A percentile compares a stretch with the other conserved stretches of the same genome.
Conservation (phyloP, 1,284 basidiomycete genomes). For the Vanrija sp. region DNA sequence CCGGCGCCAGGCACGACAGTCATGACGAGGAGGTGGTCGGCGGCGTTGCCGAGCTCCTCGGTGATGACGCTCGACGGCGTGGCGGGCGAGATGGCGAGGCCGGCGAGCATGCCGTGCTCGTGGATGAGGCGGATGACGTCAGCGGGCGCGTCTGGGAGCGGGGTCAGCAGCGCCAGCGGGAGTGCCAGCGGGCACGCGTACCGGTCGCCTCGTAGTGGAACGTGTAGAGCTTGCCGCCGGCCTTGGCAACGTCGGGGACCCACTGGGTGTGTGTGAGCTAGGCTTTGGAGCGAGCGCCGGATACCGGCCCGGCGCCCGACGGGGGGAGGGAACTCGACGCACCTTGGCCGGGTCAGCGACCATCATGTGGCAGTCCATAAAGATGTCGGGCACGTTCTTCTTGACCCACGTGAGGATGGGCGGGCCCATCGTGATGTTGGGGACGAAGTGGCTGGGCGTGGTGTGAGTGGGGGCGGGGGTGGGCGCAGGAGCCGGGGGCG, state of each 20-base stretch:
- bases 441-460: slow-evolving; percentile 76
- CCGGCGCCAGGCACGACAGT: slow-evolving; percentile 90
- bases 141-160: slow-evolving; percentile 42
- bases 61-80: slow-evolving; percentile 81
- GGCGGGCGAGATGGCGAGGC: slow-evolving; percentile 89
- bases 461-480: background rate
- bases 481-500: no score
- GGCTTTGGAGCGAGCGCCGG: no score
- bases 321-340: background rate
- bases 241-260: slow-evolving; percentile 92
- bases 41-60: slow-evolving; percentile 69
- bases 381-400: slow-evolving; percentile 86
- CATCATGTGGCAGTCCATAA: slow-evolving; percentile 99
- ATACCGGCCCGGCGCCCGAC: no score
- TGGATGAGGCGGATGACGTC: slow-evolving; percentile 76
- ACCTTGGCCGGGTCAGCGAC: slow-evolving; percentile 89
- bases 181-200: slow-evolving; percentile 49
- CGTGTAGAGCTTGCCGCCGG: slow-evolving; percentile 91
- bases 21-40: slow-evolving; percentile 96
- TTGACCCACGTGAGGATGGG: slow-evolving; percentile 84
- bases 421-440: slow-evolving; percentile 95
- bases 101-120: slow-evolving; percentile 68
- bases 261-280: slow-evolving; percentile 57
- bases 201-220: slow-evolving; percentile 97
- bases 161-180: slow-evolving; percentile 4